Conservation (phyloP, 371 early-diverging fungal species). For the Apophysomyces trapeziformis region DNA sequence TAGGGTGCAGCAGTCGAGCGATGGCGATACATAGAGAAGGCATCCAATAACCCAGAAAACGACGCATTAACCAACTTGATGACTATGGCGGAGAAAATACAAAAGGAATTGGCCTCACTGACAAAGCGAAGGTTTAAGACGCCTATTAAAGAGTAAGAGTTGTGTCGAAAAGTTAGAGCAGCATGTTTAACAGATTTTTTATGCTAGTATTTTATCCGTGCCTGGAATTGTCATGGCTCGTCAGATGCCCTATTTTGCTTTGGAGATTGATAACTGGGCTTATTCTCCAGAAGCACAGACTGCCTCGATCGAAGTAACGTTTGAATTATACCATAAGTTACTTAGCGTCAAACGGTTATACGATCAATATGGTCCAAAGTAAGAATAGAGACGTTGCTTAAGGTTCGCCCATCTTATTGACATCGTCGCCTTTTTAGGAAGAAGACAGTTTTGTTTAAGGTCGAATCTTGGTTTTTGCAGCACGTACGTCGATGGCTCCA, state of each 20-base stretch:
- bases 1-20: constrained; percentile 57
- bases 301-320: constrained; percentile 53
- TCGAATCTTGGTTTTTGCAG: constrained; percentile 68
- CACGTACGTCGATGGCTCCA: constrained; percentile 66
- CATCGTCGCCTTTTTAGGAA: constrained; percentile 25
- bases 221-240: constrained; percentile 54
- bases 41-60: constrained; percentile 29
- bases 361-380: constrained; percentile 54
- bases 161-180: neutral
- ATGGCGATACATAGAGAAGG: constrained; percentile 50
- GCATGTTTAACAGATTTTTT: too few relatives aligned
- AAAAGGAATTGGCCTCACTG: constrained; percentile 46
- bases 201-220: constrained; percentile 33
- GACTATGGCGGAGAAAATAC: constrained; percentile 51
- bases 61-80: constrained; percentile 38
- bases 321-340: constrained; percentile 58
- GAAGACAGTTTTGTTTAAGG: constrained; percentile 58
- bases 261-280: constrained; percentile 60
- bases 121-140: constrained; percentile 47
- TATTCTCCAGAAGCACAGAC: constrained; percentile 43
- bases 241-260: constrained; percentile 58
- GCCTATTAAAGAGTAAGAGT: constrained; percentile 45
- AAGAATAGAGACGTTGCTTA: neutral
- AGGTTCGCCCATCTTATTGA: neutral
- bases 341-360: constrained; percentile 51